Evolutionary conservation across 2,329 filamentous ascomycete species (phyloP), one percentile per base, ranked within the genome.

Genomic region (Stagonosporopsis chrysanthemi): DNA sequence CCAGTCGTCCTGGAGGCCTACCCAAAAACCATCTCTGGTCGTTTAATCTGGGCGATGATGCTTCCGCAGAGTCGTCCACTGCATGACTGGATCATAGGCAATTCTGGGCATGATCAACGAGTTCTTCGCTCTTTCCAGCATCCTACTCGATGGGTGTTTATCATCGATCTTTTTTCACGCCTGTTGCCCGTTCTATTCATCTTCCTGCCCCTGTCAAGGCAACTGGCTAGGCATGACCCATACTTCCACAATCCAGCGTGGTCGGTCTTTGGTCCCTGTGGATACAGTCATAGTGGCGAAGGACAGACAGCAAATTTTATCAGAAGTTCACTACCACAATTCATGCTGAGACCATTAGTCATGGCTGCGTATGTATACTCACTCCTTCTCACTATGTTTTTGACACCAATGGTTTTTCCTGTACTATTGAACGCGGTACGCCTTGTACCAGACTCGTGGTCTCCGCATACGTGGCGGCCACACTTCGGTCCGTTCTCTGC

Each of bases 311-410:
- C 38, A 6, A 8, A 9, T 3, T 19, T 50, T 4, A 24, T 52
- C 6, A 45, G 26, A 6, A 15, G 4, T 5, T 3, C n/a, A 8
- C 6, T 58, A 6, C 53, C 54, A 17, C 22, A n/a, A 6, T 28
- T 52, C 24, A 28, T 57, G 4, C 45, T 58, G 26, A 51, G 58
- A 14, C 44, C 54, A 2, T 1, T 55, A 15, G 40, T 33, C 8
- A 57, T 58, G 45, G 49, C 49, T 15, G 51, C 54, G 50, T 58
- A 61, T 38, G 12, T 36, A 3, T 58, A 58, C 35, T 57, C 54
- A 7, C 41, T 61, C 3, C 36, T 58, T 12, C 41, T 58, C 45
- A 9, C 17, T n/a, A 19, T 61, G 5, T 61, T 58, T 12, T 31
- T 61, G 26, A 49, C 58, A 9, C 58, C 50, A 5, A 53, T 54